phyloP scores from a whole-genome alignment of 192 early-diverging fungal genomes.

The Powellomyces hirtus region DNA sequence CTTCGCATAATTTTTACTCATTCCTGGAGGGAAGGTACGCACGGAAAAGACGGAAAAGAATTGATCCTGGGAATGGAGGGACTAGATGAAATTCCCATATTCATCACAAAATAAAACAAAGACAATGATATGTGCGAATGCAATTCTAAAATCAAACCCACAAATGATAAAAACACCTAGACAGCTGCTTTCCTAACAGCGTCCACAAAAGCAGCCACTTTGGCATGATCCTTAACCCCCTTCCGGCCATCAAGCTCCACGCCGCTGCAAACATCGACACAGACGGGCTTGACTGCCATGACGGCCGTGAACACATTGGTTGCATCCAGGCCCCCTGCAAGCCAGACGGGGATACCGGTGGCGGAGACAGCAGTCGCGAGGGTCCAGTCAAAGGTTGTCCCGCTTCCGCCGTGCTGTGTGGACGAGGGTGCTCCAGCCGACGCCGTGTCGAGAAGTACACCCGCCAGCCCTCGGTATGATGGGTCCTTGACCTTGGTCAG shows the following conservation, averaged over 20 bases:
- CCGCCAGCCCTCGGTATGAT: conserved; percentile 18
- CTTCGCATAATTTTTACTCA: too few relatives aligned
- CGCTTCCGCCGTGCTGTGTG: conserved; percentile 73
- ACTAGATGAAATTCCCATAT: too few relatives aligned
- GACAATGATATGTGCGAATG: too few relatives aligned
- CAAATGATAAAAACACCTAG: too few relatives aligned
- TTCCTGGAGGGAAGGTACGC: too few relatives aligned
- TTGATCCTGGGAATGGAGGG: too few relatives aligned
- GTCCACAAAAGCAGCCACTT: not conserved
- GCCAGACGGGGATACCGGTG: conserved; percentile 66
- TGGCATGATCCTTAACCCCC: conserved; percentile 59
- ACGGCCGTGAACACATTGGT: conserved; percentile 81
- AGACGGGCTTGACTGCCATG: conserved; percentile 66
- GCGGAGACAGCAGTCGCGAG: conserved; percentile 56
- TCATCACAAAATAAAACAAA: too few relatives aligned
- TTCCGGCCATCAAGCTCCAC: conserved; percentile 71
- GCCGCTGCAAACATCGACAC: conserved; percentile 92
- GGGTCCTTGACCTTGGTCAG: not conserved
- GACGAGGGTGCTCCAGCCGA: conserved; percentile 12
- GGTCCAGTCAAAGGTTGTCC: conserved; percentile 83
- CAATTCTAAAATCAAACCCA: too few relatives aligned
- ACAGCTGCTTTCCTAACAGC: not conserved
- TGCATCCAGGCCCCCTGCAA: conserved; percentile 88
- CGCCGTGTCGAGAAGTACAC: conserved; percentile 48
- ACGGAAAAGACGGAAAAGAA: too few relatives aligned